These are phyloP conservation scores for Phialocephala subalpina DNA, from an alignment of 2,329 filamentous ascomycete species.

Conservation along the genomic window DNA sequence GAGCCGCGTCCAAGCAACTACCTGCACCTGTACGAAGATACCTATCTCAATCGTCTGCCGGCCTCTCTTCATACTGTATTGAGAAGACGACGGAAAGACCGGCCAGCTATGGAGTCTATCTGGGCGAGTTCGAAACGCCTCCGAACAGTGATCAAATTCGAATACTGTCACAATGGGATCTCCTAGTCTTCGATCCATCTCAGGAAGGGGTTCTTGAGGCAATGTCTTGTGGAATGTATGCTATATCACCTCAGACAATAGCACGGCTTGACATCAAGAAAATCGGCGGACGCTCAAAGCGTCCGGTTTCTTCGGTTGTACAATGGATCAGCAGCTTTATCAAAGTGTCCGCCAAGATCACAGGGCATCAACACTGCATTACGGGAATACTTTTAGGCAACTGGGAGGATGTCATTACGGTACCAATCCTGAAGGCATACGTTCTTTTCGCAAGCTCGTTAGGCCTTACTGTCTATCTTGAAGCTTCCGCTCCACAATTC, in stretches of 20 bases:
- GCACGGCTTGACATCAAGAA: slow-evolving; percentile 36
- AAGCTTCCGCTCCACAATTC: slow-evolving; percentile 38
- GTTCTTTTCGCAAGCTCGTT: slow-evolving; percentile 35
- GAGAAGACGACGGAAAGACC: slow-evolving; percentile 30
- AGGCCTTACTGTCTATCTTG: slow-evolving; percentile 40
- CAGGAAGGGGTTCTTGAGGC: slow-evolving; percentile 47
- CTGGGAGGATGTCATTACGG: slow-evolving; percentile 28
- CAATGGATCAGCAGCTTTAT: slow-evolving; percentile 30
- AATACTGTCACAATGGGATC: slow-evolving; percentile 52
- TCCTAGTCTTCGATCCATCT: slow-evolving; percentile 53
- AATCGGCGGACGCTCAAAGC: slow-evolving; percentile 15
- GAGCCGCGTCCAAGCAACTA: slow-evolving; percentile 17
- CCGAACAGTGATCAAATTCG: slow-evolving; percentile 43
- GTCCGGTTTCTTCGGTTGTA: slow-evolving; percentile 24
- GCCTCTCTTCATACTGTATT: slow-evolving; percentile 30
- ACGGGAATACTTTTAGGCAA: slow-evolving; percentile 35
- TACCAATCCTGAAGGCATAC: slow-evolving; percentile 35
- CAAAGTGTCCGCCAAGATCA: slow-evolving; percentile 27
- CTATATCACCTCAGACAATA: slow-evolving; percentile 30
- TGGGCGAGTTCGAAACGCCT: slow-evolving; percentile 48
- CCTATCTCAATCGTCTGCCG: slow-evolving; percentile 23
- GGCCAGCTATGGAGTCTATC: slow-evolving; percentile 48
- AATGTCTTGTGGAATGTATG: slow-evolving; percentile 37
- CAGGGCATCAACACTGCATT: slow-evolving; percentile 28
- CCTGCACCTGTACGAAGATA: slow-evolving; percentile 27